phyloP scores from a whole-genome alignment of 176 grass and related monocot species.

The Ampelocalamus luodianensis region DNA sequence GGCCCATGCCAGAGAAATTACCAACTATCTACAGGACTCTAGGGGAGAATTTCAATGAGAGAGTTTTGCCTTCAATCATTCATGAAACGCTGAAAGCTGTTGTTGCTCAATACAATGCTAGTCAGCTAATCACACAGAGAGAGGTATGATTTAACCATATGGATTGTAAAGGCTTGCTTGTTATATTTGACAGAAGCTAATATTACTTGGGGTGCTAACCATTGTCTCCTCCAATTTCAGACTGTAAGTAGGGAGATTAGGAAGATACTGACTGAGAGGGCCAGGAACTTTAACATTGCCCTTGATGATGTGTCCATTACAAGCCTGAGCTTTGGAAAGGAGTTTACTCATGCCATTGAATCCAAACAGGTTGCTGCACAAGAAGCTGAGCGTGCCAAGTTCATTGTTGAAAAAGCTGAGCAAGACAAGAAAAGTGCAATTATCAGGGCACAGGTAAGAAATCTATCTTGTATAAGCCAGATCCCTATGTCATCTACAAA shows the following conservation, averaged over 20 bases:
- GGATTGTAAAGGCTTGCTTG: background rate
- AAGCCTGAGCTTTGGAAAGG: slow-evolving; percentile 85
- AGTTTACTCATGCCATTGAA: slow-evolving; percentile 91
- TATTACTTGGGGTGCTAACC: background rate
- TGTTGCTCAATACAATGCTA: slow-evolving; percentile 85
- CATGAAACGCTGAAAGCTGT: slow-evolving; percentile 85
- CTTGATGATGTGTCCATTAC: slow-evolving; percentile 91
- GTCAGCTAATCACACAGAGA: slow-evolving; percentile 89
- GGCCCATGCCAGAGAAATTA: slow-evolving; percentile 69
- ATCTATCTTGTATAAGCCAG: background rate
- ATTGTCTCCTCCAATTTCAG: slow-evolving; percentile 30
- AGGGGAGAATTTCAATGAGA: slow-evolving; percentile 79
- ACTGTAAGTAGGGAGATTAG: slow-evolving; percentile 90
- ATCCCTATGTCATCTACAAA: background rate
- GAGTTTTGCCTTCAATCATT: slow-evolving; percentile 86
- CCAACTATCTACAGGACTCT: slow-evolving; percentile 81
- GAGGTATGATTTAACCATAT: slow-evolving; percentile 52
- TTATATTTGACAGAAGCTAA: slow-evolving; percentile 11
- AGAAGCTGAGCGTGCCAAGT: slow-evolving; percentile 85
- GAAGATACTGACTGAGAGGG: slow-evolving; percentile 92
- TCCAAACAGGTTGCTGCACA: slow-evolving; percentile 91
- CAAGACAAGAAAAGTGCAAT: slow-evolving; percentile 88
- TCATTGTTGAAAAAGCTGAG: slow-evolving; percentile 93
- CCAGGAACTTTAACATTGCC: slow-evolving; percentile 71
- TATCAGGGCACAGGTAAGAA: slow-evolving; percentile 77